Percentiles rank a stretch among this genome's conserved stretches.
These are phyloP conservation scores for Solanum pimpinellifolium DNA, from an alignment of 257 asterid species.

Conservation along the genomic window DNA sequence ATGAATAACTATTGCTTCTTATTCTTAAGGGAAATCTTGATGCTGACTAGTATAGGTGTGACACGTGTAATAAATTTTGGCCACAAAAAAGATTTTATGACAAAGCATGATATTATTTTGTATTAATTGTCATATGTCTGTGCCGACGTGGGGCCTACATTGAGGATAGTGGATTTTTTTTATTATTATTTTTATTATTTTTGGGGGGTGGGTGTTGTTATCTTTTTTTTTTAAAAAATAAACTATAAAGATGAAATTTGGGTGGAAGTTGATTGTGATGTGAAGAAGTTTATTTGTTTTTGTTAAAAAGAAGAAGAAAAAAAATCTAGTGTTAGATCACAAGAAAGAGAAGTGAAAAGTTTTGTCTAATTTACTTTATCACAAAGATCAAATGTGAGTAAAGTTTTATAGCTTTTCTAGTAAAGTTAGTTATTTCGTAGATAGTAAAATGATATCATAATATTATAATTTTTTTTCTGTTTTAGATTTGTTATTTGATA, in stretches of 20 bases:
- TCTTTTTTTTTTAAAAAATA: too few relatives aligned
- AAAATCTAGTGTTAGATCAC: neutral
- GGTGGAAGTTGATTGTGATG: slow-evolving; percentile 5
- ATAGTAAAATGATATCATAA: neutral
- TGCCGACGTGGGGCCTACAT: slow-evolving; percentile 70
- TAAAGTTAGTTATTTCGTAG: neutral
- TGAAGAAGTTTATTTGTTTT: slow-evolving; percentile 1
- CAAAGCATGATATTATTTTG: slow-evolving; percentile 26
- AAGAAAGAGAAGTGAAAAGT: neutral
- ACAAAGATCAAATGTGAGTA: neutral
- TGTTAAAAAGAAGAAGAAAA: neutral
- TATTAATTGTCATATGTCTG: slow-evolving; percentile 53
- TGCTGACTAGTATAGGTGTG: slow-evolving; percentile 18
- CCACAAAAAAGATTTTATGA: slow-evolving; percentile 37
- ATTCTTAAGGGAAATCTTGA: slow-evolving; percentile 24
- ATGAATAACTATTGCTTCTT: slow-evolving; percentile 4
- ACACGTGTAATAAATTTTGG: slow-evolving; percentile 46
- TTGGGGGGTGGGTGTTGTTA: neutral
- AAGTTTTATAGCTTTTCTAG: neutral
- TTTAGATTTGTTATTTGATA: rapidly evolving
- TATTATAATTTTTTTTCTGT: rapidly evolving
- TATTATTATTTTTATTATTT: neutral
- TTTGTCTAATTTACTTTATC: neutral
- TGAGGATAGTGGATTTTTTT: neutral
- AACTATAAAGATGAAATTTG: neutral